Conservation (phyloP, 306 rosid genomes). For the Malus asiatica region DNA sequence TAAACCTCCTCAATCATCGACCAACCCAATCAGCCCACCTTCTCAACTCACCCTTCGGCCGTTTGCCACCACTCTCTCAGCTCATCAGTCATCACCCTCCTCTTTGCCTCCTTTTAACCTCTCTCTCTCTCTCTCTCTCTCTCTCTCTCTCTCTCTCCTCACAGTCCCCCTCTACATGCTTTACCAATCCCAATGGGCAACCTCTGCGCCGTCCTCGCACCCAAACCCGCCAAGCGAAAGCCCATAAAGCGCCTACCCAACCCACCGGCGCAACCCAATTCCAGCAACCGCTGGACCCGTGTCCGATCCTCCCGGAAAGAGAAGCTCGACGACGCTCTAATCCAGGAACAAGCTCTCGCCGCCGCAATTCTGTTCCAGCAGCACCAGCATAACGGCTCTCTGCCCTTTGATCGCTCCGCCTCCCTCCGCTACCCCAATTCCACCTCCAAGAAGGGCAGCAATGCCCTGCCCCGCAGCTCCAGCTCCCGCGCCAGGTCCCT, state of each 20-base stretch:
- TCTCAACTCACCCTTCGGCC: neutral
- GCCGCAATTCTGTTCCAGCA: conserved; percentile 78
- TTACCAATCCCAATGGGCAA: conserved; percentile 59
- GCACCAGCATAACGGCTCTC: conserved; percentile 40
- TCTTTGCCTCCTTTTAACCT: neutral
- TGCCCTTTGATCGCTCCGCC: conserved; percentile 70
- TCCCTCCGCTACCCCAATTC: conserved; percentile 73
- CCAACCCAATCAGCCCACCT: neutral
- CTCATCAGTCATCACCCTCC: neutral
- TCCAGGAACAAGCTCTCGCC: conserved; percentile 76
- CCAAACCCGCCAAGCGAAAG: conserved; percentile 28
- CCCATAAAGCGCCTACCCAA: conserved; percentile 48
- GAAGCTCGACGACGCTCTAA: conserved; percentile 43
- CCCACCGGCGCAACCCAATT: conserved; percentile 28
- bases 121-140: neutral
- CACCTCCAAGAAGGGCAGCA: conserved; percentile 38
- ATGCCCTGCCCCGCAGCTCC: conserved; percentile 65
- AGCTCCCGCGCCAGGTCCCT: conserved; percentile 86
- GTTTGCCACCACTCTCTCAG: neutral
- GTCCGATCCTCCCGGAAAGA: conserved; percentile 48
- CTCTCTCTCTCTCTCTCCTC: neutral
- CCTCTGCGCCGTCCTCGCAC: conserved; percentile 54
- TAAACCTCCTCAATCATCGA: neutral
- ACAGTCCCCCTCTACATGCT: conserved; percentile 27
- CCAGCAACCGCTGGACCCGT: conserved; percentile 49